Evolutionary conservation across 345 rosid genomes (phyloP).

Genomic region (Aurinia saxatilis): DNA sequence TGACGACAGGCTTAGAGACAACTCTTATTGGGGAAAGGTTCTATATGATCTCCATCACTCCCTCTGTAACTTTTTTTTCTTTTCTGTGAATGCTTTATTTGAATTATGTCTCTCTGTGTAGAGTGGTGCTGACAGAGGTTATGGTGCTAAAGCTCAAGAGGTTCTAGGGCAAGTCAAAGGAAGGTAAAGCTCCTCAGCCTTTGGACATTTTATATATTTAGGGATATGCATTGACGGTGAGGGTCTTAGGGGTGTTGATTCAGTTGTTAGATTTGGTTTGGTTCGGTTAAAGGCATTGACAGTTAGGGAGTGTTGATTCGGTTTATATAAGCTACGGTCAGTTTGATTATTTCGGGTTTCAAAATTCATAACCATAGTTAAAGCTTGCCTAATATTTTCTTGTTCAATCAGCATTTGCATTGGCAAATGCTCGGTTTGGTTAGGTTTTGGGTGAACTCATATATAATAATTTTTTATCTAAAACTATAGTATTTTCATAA

Average conservation of each 20-base stretch:
- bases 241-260: neutral
- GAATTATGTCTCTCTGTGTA: conserved; percentile 20
- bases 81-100: neutral
- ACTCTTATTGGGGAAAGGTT: conserved; percentile 97
- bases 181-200: conserved; percentile 42
- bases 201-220: neutral
- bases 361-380: neutral
- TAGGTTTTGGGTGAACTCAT: neutral
- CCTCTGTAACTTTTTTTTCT: neutral
- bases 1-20: conserved; percentile 75
- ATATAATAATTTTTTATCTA: neutral
- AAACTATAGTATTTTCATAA: no score
- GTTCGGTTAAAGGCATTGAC: neutral
- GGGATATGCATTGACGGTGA: neutral
- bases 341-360: neutral
- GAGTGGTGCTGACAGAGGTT: conserved; percentile 82
- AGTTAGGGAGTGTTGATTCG: no score
- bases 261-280: neutral
- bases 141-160: conserved; percentile 95
- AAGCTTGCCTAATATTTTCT: neutral
- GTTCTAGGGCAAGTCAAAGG: conserved; percentile 94
- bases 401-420: no score
- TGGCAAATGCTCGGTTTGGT: neutral
- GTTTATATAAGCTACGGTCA: no score
- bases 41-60: neutral